Evolutionary conservation across 345 rosid genomes (phyloP).

Genomic region (Euphorbia peplus): DNA sequence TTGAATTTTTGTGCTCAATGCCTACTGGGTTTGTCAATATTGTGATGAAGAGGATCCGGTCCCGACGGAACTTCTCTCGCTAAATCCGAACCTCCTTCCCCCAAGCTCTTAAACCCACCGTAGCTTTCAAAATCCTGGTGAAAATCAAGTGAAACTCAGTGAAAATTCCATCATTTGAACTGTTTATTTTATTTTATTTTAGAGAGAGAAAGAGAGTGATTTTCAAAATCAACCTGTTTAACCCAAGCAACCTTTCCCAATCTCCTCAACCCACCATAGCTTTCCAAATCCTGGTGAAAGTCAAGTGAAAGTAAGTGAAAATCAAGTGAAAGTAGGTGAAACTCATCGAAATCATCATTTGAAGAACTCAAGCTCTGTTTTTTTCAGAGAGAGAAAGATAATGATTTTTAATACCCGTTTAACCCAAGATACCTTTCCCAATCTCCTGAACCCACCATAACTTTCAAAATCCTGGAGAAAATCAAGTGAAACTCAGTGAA

Average conservation of each 20-base stretch:
- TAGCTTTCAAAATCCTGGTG: conserved; percentile 22
- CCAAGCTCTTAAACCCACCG: conserved; percentile 6
- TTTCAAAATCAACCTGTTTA: no score
- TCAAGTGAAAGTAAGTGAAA: no score
- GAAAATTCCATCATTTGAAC: no score
- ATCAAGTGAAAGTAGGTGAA: no score
- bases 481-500: no score
- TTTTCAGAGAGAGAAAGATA: no score
- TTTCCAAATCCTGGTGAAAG: conserved; percentile 23
- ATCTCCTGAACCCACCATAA: conserved; percentile 3
- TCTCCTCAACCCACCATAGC: conserved; percentile 3
- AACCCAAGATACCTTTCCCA: no score
- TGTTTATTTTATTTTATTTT: no score
- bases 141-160: background rate
- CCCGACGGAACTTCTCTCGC: conserved; percentile 58
- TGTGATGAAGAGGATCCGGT: conserved; percentile 68
- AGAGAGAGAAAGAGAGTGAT: no score
- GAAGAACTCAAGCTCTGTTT: background rate
- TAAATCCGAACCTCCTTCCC: conserved; percentile 21
- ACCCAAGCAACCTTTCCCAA: no score
- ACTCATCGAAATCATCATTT: background rate
- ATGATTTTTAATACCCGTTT: no score
- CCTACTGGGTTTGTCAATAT: conserved; percentile 30
- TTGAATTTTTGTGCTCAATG: conserved; percentile 11
- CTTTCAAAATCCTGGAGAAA: conserved; percentile 23